Percentiles rank a stretch among this genome's conserved stretches.
Evolutionary conservation across 2,329 filamentous ascomycete species (phyloP).

Genomic region (Lecanoromycetidae sp.): DNA sequence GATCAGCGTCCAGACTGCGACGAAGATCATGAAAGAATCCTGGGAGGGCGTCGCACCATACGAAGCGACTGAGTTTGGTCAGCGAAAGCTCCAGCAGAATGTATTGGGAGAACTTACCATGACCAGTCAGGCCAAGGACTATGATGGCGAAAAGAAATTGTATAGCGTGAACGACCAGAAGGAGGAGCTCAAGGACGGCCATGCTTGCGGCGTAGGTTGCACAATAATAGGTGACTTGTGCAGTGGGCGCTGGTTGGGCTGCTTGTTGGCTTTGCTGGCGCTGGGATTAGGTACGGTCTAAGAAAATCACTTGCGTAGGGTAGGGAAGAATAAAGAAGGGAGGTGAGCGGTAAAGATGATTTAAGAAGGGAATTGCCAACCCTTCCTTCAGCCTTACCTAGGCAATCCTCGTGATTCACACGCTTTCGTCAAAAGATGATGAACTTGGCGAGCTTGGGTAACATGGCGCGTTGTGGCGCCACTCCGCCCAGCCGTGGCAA

Average conservation of each 20-base stretch:
- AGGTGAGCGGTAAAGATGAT: not conserved
- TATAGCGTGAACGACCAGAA: conserved; percentile 42
- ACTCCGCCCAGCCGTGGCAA: too few relatives aligned
- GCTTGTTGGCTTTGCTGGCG: not conserved
- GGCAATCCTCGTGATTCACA: not conserved
- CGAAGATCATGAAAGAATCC: conserved; percentile 72
- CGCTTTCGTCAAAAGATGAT: too few relatives aligned
- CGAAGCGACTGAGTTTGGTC: conserved; percentile 21
- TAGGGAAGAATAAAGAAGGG: not conserved
- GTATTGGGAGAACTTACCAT: conserved; percentile 43
- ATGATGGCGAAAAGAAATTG: conserved; percentile 60
- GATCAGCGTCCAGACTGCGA: conserved; percentile 63
- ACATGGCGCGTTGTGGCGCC: not conserved
- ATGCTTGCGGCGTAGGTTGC: not conserved
- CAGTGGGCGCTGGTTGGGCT: not conserved
- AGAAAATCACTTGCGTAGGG: not conserved
- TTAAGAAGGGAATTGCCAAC: not conserved
- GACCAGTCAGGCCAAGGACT: conserved; percentile 62
- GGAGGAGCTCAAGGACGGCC: conserved; percentile 11
- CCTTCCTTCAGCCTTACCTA: not conserved
- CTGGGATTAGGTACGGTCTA: not conserved
- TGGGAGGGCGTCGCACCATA: conserved; percentile 42
- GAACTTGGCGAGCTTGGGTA: too few relatives aligned
- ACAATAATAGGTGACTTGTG: not conserved
- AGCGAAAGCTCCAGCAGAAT: conserved; percentile 11